These are phyloP conservation scores for Colletotrichum cuscutae DNA, from an alignment of 2,329 filamentous ascomycete genomes.

Conservation along the genomic window DNA sequence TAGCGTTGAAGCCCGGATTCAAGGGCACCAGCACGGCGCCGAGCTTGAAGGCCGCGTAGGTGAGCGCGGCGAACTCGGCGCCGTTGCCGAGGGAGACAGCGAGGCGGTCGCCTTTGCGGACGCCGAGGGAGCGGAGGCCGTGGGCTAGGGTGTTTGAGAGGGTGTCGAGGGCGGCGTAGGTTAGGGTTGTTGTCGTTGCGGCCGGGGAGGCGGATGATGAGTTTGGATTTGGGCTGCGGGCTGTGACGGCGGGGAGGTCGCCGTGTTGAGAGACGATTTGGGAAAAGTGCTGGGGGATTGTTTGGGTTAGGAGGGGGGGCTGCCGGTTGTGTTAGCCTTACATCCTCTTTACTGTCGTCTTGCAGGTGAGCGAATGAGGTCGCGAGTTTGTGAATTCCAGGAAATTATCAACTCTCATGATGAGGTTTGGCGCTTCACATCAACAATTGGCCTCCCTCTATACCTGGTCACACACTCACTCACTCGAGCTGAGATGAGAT, in stretches of 20 bases:
- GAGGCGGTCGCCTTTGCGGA: constrained; percentile 84
- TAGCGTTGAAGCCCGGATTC: constrained; percentile 87
- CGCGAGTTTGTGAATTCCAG: not conserved
- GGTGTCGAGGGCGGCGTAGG: constrained; percentile 79
- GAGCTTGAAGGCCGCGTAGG: constrained; percentile 92
- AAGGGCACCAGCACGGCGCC: constrained; percentile 94
- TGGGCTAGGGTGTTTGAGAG: constrained; percentile 80
- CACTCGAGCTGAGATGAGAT: not conserved
- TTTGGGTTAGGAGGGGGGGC: constrained; percentile 74
- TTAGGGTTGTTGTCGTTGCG: constrained; percentile 75
- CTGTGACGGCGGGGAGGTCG: constrained; percentile 69
- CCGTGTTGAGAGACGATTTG: constrained; percentile 72
- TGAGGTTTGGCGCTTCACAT: not conserved
- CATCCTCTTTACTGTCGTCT: not conserved
- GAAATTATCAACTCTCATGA: not conserved
- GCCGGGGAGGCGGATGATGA: constrained; percentile 62
- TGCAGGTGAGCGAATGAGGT: not conserved
- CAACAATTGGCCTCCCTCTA: not conserved
- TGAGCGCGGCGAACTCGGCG: constrained; percentile 83
- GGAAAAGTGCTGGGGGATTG: constrained; percentile 78
- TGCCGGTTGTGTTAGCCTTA: constrained; percentile 44
- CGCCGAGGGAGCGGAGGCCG: constrained; percentile 75
- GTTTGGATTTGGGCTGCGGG: constrained; percentile 52
- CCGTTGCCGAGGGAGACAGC: constrained; percentile 89
- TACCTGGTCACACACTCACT: not conserved